Evolutionary conservation across 139 green algal species (phyloP), one percentile per base, ranked within the genome.

Genomic region (Micromonas pusilla): DNA sequence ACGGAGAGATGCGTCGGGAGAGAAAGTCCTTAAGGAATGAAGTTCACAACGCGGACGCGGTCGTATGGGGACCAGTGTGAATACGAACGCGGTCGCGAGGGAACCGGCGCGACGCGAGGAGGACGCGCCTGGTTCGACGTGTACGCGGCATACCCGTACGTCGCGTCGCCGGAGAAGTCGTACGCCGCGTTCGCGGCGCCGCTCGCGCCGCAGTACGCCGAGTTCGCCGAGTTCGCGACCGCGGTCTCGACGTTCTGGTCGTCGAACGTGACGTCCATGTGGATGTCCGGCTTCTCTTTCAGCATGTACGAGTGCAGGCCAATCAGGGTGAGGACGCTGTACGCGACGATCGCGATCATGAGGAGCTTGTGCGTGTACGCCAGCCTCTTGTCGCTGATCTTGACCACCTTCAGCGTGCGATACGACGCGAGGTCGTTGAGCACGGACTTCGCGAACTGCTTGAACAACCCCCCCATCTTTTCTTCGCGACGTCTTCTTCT

Each of bases 291-390:
- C 6, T 60, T 75, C 30, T 75, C 68, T 33, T 63, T 39, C 6
- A 75, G 68, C 68, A 75, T 75, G 30, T 75, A 75, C 33, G 68
- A 62, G 68, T 75, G 68, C 26, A 20, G 34, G 30, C 68, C 68
- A 39, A 75, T 62, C 37, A 75, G 20, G 53, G 68, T 62, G 38
- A 75, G 26, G 16, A 31, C 4, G 5, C 34, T 36, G 38, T 75
- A 75, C 13, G 30, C 36, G 19, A 75, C 20, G 30, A 75, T 75
- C 5, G 38, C 23, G 16, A 36, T 36, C 68, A 75, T 75, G 21
- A 75, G 30, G 33, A n/a, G 32, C 33, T 75, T 75, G 38, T 75
- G 68, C 3, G 62, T 36, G 30, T 75, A 75, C 23, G 68, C 68
- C 25, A 75, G 30, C 28, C 68, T 38, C 37, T 63, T 75, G 37